These are phyloP conservation scores for Corniculantispora saksenae DNA, from an alignment of 2,329 filamentous ascomycete genomes.

Conservation along the genomic window DNA sequence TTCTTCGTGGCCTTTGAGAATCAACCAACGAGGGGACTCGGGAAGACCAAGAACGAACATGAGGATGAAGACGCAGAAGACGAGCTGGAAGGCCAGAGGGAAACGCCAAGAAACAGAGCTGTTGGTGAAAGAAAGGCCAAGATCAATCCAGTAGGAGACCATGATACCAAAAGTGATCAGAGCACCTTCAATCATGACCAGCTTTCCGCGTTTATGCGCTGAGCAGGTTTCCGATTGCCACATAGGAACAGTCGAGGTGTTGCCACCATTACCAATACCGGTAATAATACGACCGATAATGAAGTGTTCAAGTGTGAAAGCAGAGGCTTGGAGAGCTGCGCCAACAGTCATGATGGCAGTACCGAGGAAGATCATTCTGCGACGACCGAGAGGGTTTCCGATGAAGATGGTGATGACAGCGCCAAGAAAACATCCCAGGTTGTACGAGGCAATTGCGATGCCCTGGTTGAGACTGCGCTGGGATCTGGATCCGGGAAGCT, in stretches of 20 bases:
- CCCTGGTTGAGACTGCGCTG: slow-evolving; percentile 54
- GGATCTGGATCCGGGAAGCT: slow-evolving; percentile 32
- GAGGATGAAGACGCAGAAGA: slow-evolving; percentile 61
- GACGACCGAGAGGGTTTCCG: slow-evolving; percentile 62
- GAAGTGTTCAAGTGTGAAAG: slow-evolving; percentile 55
- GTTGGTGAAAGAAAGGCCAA: slow-evolving; percentile 54
- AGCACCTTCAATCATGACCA: slow-evolving; percentile 62
- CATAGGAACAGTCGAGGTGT: slow-evolving; percentile 58
- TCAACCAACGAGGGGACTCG: slow-evolving; percentile 53
- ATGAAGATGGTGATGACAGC: slow-evolving; percentile 67
- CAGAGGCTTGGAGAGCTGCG: slow-evolving; percentile 58
- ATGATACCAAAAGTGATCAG: slow-evolving; percentile 59
- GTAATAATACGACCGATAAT: slow-evolving; percentile 61
- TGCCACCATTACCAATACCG: slow-evolving; percentile 58
- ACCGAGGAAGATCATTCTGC: slow-evolving; percentile 60
- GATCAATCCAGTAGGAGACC: slow-evolving; percentile 62
- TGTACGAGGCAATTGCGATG: slow-evolving; percentile 58
- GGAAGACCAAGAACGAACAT: slow-evolving; percentile 53
- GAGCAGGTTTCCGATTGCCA: slow-evolving; percentile 63
- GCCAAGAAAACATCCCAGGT: slow-evolving; percentile 63
- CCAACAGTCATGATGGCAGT: slow-evolving; percentile 60
- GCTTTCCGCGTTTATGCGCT: slow-evolving; percentile 58
- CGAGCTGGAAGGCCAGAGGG: slow-evolving; percentile 55
- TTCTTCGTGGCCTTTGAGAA: slow-evolving; percentile 46
- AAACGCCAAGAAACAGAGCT: slow-evolving; percentile 54